A percentile compares a stretch with the other conserved stretches of the same genome.
These are phyloP conservation scores for Lathyrus sativus DNA, from an alignment of 306 rosid species.

Conservation along the genomic window DNA sequence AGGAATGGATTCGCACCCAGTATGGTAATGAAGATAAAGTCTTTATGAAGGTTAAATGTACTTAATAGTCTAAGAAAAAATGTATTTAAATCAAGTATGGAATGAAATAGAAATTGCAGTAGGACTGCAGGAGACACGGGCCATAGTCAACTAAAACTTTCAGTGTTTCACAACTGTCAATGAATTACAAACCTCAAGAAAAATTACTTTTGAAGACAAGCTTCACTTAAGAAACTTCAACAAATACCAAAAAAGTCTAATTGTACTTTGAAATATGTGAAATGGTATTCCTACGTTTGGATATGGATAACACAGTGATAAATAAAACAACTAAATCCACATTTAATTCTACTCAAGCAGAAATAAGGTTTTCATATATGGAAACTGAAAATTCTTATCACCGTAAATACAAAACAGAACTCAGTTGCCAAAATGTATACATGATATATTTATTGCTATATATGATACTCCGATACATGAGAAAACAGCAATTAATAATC, in stretches of 20 bases:
- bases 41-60: neutral
- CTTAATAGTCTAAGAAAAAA: neutral
- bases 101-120: constrained; percentile 1
- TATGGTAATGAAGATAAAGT: neutral
- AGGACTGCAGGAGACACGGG: neutral
- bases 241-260: constrained; percentile 2
- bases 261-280: neutral
- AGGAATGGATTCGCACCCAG: constrained; percentile 3
- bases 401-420: constrained; percentile 19
- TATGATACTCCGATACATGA: neutral
- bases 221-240: constrained; percentile 7
- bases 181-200: neutral
- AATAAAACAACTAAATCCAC: neutral
- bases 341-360: neutral
- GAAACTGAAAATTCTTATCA: neutral
- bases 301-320: neutral
- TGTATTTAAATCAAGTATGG: neutral
- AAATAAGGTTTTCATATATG: neutral
- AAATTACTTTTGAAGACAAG: constrained; percentile 7
- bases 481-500: constrained; percentile 17
- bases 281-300: constrained; percentile 3
- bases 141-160: neutral
- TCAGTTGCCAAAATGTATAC: neutral
- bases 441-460: neutral
- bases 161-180: neutral